phyloP scores from a whole-genome alignment of 1,139 yeast genomes.

The Suhomyces guaymorum region DNA sequence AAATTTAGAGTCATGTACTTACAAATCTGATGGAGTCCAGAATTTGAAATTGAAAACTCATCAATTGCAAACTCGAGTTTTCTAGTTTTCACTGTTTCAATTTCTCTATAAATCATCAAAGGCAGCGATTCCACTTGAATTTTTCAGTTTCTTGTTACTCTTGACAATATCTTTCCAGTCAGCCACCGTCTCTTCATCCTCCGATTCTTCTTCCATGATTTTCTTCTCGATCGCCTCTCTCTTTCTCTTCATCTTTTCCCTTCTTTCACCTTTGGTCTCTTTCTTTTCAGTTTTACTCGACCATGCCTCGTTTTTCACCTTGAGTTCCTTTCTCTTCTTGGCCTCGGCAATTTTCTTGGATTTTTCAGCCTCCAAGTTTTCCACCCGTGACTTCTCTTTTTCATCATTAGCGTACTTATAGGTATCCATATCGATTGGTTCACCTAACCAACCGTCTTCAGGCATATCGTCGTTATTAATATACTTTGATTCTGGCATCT shows the following conservation, averaged over 20 bases:
- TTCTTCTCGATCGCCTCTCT: conserved; percentile 64
- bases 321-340: conserved; percentile 49
- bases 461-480: conserved; percentile 52
- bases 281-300: conserved; percentile 66
- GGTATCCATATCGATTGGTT: conserved; percentile 59
- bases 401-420: conserved; percentile 64
- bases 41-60: no score
- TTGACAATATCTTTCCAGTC: conserved; percentile 91
- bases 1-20: no score
- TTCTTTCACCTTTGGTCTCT: conserved; percentile 62
- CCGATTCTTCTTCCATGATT: conserved; percentile 47
- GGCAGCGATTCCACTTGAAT: conserved; percentile 41
- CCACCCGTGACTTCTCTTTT: conserved; percentile 64
- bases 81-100: no score
- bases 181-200: conserved; percentile 55
- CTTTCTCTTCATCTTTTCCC: conserved; percentile 61
- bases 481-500: conserved; percentile 85
- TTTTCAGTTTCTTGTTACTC: conserved; percentile 57
- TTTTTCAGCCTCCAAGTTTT: conserved; percentile 53
- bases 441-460: conserved; percentile 73
- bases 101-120: conserved; percentile 69
- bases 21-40: no score
- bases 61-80: no score
- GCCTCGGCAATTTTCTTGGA: conserved; percentile 47
- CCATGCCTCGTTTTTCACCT: conserved; percentile 74